Evolutionary conservation across 2,329 filamentous ascomycete species (phyloP), one percentile per base, ranked within the genome.

Genomic region (Fusarium praegraminearum): DNA sequence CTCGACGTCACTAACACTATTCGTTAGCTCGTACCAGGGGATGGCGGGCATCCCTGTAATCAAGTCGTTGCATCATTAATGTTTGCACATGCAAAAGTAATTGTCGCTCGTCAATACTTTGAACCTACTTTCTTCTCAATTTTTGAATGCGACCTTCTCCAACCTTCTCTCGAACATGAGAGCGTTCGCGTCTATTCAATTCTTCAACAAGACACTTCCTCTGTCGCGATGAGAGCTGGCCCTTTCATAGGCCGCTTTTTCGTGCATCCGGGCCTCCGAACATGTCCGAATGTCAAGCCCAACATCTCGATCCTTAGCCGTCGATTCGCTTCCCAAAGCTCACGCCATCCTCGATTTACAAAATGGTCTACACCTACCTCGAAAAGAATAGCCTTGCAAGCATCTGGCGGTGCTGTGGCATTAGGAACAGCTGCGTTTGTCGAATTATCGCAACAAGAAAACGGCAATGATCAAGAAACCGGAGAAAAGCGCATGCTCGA

Each of bases 401-500:
- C 80, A 4, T 80, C 81, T 1, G 80, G 78, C 2, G 81, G 80
- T n/a, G 80, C 76, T 7, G 78, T 79, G 1, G 78, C 80, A 1
- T 77, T 90, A 12, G 87, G 84, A 10, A 86, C 88, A 0, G 83
- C 84, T 0, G 83, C 84, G 2, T 90, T 90, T 75, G 81, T 90
- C 44, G 81, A 85, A 71, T 78, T 90, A 9, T 86, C 87, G 6
- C 85, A 89, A 72, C 78, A 84, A 64, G 84, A 88, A 43, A 85
- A 87, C 67, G 78, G 71, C 38, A 82, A 79, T 43, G 78, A 80
- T 5, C 78, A 83, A 20, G 78, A 91, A 75, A 97, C 94, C 4
- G 88, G 89, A 28, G 94, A 98, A 81, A 87, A 87, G 79, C 91
- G 93, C 70, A 98, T 98, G 95, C 86, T 98, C 16, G 88, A 94